phyloP scores from a whole-genome alignment of 1,139 yeast genomes.

The Protomyces pachydermus region DNA sequence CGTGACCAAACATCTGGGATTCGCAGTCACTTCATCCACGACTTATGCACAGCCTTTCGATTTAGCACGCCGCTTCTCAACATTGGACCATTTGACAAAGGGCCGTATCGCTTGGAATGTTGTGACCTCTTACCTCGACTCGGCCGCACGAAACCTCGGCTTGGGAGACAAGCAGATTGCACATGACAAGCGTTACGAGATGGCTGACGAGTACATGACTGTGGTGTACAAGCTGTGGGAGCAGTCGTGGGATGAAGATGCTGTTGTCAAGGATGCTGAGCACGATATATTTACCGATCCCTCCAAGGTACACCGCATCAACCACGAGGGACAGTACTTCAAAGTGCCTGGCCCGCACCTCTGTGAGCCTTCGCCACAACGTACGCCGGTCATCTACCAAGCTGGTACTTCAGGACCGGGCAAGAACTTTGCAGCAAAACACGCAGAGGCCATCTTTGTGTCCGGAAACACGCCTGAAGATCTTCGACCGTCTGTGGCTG shows the following conservation, averaged over 20 bases:
- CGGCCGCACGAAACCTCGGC: conserved; percentile 41
- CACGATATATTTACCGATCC: conserved; percentile 40
- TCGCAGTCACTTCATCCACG: conserved; percentile 46
- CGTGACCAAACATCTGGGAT: conserved; percentile 42
- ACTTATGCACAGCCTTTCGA: conserved; percentile 45
- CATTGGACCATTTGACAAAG: conserved; percentile 44
- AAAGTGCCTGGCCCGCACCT: conserved; percentile 44
- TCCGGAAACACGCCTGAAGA: conserved; percentile 28
- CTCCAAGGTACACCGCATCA: conserved; percentile 39
- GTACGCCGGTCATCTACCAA: conserved; percentile 44
- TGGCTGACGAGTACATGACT: conserved; percentile 43
- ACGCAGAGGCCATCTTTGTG: conserved; percentile 43
- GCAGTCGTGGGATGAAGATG: conserved; percentile 46
- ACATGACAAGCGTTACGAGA: conserved; percentile 43
- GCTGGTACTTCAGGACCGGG: conserved; percentile 46
- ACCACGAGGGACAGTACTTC: conserved; percentile 42
- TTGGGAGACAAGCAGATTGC: conserved; percentile 39
- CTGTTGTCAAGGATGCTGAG: conserved; percentile 34
- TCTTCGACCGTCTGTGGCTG: conserved; percentile 16
- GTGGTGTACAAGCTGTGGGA: conserved; percentile 42
- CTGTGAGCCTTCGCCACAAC: conserved; percentile 44
- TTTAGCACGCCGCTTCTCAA: conserved; percentile 44
- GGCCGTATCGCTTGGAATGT: conserved; percentile 48
- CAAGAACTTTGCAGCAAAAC: conserved; percentile 43
- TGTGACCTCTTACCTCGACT: conserved; percentile 41